Percentiles rank a stretch among this genome's conserved stretches.
phyloP scores from a whole-genome alignment of 495 filamentous ascomycete species.

The Massariosphaeria phaeospora region DNA sequence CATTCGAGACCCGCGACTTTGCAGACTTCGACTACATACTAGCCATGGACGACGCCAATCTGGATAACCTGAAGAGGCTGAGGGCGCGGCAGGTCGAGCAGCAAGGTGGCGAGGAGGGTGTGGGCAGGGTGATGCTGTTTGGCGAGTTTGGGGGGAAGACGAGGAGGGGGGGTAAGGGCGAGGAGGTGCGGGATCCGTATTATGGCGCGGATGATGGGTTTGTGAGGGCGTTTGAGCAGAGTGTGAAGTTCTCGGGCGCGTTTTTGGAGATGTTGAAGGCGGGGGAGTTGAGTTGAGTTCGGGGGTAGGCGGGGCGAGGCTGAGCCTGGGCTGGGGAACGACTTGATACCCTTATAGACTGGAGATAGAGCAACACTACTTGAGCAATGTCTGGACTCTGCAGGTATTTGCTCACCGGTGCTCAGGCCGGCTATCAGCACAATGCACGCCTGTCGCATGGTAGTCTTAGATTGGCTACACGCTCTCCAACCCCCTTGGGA shows the following conservation, averaged over 20 bases:
- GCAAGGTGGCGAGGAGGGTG: conserved; percentile 36
- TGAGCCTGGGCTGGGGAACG: not conserved
- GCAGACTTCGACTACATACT: conserved; percentile 83
- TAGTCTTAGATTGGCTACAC: no score
- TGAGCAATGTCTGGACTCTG: conserved; percentile 36
- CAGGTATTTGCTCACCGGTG: no score
- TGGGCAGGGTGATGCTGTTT: conserved; percentile 68
- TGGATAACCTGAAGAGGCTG: conserved; percentile 62
- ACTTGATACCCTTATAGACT: conserved; percentile 27
- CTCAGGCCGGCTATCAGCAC: no score
- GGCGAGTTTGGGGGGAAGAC: conserved; percentile 62
- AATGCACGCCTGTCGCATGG: no score
- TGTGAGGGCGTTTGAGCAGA: conserved; percentile 79
- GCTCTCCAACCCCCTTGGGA: no score
- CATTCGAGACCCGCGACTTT: conserved; percentile 69
- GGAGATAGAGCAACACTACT: not conserved
- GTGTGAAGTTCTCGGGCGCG: conserved; percentile 68
- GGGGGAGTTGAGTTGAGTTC: conserved; percentile 20
- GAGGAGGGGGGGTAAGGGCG: conserved; percentile 57
- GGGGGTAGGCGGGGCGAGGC: not conserved
- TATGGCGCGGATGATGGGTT: conserved; percentile 83
- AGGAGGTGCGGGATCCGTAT: conserved; percentile 86
- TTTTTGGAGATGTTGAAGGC: conserved; percentile 53
- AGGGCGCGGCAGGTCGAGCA: conserved; percentile 50
- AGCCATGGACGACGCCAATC: conserved; percentile 88